Conservation (phyloP, 768 basidiomycete species). For the Termitomyces sp. region DNA sequence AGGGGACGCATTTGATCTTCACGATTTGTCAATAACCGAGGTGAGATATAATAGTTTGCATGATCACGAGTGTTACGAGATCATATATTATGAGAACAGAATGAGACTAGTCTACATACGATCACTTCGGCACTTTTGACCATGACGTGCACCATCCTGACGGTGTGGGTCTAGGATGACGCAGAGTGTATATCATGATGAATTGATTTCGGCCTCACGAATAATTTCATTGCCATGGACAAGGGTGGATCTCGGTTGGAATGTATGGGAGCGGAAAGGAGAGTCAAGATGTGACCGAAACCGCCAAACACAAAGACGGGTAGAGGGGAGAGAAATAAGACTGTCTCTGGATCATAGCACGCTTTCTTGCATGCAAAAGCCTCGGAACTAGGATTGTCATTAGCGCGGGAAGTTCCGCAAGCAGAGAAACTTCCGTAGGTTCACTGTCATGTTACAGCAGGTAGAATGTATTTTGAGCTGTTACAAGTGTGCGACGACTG, state of each 20-base stretch:
- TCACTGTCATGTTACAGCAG: background rate
- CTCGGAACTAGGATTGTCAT: background rate
- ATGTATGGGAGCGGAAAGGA: background rate
- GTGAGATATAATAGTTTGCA: too few species aligned
- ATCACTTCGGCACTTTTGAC: background rate
- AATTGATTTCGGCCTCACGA: background rate
- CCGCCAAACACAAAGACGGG: background rate
- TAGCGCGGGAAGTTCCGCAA: background rate
- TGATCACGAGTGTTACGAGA: background rate
- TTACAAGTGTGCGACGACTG: constrained; percentile 54
- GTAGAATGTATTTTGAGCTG: constrained; percentile 2
- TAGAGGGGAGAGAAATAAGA: background rate
- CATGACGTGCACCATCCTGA: background rate
- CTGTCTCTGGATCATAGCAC: background rate
- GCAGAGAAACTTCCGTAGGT: background rate
- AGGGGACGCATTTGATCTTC: too few species aligned
- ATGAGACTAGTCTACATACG: background rate
- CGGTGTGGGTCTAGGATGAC: background rate
- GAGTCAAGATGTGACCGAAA: background rate
- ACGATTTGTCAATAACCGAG: background rate
- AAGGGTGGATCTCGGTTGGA: background rate
- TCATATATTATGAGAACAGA: background rate
- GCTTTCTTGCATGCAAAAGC: background rate
- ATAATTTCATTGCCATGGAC: background rate
- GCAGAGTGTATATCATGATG: background rate